phyloP scores from a whole-genome alignment of 257 asterid species.

The Forsythia viridissima region DNA sequence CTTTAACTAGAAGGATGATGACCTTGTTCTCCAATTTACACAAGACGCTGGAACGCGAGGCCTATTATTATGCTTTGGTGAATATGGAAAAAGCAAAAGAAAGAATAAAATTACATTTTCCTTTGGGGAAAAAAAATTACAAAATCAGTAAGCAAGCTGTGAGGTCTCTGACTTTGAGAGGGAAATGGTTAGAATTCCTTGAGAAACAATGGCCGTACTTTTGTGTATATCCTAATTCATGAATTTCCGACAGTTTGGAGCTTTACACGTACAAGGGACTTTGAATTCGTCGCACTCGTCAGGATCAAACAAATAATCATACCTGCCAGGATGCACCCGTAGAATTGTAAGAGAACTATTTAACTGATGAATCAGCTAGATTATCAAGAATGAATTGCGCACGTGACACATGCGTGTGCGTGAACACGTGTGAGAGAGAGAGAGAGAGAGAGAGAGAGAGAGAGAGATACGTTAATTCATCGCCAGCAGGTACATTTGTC shows the following conservation, averaged over 20 bases:
- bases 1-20: conserved; percentile 1
- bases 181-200: conserved; percentile 24
- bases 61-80: conserved; percentile 4
- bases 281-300: conserved; percentile 85
- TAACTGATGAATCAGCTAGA: background rate
- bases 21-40: background rate
- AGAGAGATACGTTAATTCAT: conserved; percentile 73
- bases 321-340: conserved; percentile 54
- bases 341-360: conserved; percentile 4
- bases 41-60: background rate
- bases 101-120: conserved; percentile 24
- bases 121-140: conserved; percentile 24
- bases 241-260: conserved; percentile 85
- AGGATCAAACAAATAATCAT: conserved; percentile 91
- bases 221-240: conserved; percentile 65
- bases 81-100: background rate
- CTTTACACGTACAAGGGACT: conserved; percentile 89
- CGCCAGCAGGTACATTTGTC: conserved; percentile 83
- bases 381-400: background rate
- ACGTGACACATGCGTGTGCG: background rate
- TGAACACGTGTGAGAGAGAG: background rate
- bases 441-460: conserved; percentile 14
- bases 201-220: background rate
- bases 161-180: conserved; percentile 34
- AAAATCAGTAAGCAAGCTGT: conserved; percentile 38